Base-by-base conservation (phyloP, 164 flowering plant species). In the Annona squamosa region DNA sequence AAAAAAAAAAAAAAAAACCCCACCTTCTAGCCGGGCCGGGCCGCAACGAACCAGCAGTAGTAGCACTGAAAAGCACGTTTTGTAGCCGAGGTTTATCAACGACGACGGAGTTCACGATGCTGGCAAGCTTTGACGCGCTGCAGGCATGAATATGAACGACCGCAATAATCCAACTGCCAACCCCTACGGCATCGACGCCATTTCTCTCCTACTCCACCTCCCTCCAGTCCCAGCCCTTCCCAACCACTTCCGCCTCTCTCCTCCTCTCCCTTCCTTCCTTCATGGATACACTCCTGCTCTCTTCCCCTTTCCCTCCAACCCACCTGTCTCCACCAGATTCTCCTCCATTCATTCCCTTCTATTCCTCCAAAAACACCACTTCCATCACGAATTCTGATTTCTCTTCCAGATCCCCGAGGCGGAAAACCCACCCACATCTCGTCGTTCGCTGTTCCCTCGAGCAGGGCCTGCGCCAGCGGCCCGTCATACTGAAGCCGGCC, bases 401-500 rank as follows among this genome's bases (percentile, higher is more conserved):
- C 64, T 4, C 76, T 9, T 71, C 73, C 6, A 26, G 37, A 26
- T 26, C 37, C 37, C 68, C 62, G 56, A 73, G 75, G 68, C 78
- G 75, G n/a, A 83, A 79, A 73, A 62, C 19, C 46, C 37, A 26
- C 37, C 71, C 73, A 68, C 43, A 63, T 43, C 68, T 46, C 46
- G 71, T 86, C 63, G 76, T 67, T 62, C 87, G 89, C 75, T 83
- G 77, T 75, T 77, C 82, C 0, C n/a, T 79, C 18, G 87, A 82
- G 13, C 82, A 77, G 67, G 86, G 81, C 16, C 68, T 87, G 45
- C 79, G 76, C 56, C 92, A 88, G 5, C 81, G 84, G 37, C 93
- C 91, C 42, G 37, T 26, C 37, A 82, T 65, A 79, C 85, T 76
- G 17, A 86, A 75, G 72, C 81, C 84, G 52, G 37, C n/a, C 2